Base-by-base conservation (phyloP, 2,329 filamentous ascomycete species). In the Cordyceps cateniannulata region DNA sequence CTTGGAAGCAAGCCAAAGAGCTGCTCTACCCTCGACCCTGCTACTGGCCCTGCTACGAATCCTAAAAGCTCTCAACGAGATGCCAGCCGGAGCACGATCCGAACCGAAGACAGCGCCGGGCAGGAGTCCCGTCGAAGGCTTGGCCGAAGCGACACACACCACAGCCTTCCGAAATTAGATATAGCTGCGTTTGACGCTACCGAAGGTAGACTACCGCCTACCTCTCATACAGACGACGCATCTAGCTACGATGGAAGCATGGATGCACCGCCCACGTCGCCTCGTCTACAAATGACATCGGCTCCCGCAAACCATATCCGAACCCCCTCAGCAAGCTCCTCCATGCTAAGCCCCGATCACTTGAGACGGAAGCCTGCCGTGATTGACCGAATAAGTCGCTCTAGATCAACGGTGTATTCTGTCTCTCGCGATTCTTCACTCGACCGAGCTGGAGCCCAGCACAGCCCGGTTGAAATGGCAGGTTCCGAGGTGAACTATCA, bases 351-450 rank as follows among this genome's bases (percentile, higher is more conserved):
- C 2, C 72, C 73, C 1, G 71, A 74, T 29, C 77, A 79, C 8
- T 66, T 73, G 42, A 68, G 75, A 64, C 71, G 79, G 69, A 72
- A 77, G 63, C 75, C 85, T 1, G 76, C 78, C 2, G 78, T 84
- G 5, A 83, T 85, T 60, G 78, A 83, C 65, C 80, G 80, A n/a
- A 82, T 85, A 51, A 81, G 75, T 63, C 75, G 75, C 9, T 76
- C 80, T 9, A 75, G 75, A 32, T 75, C 75, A 25, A 74, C 77
- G 2, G 75, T 70, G 7, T 72, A 71, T 29, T 72, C 72, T 8
- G 77, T 74, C 16, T 86, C 85, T 14, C 77, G 83, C 62, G 82
- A 83, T 7, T 86, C 84, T 1, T 87, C 84, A 1, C 72, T 82
- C 57, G 85, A 86, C 51, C 79, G 80, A 25, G 80, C 78, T 14